Percentiles rank a stretch among this genome's conserved stretches.
These are phyloP conservation scores for Bauhinia variegata DNA, from an alignment of 306 rosid species.

Conservation along the genomic window DNA sequence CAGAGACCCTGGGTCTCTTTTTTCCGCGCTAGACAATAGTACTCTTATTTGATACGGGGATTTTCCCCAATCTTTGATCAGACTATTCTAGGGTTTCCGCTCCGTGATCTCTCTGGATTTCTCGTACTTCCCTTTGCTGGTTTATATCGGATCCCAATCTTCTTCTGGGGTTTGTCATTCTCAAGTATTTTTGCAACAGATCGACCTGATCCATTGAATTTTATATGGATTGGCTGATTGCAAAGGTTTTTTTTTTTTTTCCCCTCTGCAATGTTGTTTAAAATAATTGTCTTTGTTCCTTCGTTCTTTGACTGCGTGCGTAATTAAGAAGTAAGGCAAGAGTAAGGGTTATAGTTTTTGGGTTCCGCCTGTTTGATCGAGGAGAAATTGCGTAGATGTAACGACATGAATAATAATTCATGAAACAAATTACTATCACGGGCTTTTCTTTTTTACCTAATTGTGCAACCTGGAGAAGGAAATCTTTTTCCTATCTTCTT, in stretches of 20 bases:
- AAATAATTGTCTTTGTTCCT: not conserved
- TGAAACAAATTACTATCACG: not conserved
- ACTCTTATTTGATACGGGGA: slow-evolving; percentile 3
- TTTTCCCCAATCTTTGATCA: slow-evolving; percentile 47
- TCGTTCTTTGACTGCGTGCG: not conserved
- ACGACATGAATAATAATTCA: slow-evolving; percentile 16
- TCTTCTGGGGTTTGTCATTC: slow-evolving; percentile 15
- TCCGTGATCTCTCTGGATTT: slow-evolving; percentile 22
- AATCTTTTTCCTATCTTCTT: not conserved
- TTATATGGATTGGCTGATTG: slow-evolving; percentile 35
- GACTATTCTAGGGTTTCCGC: slow-evolving; percentile 67
- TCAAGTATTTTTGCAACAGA: not conserved
- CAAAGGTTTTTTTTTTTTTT: slow-evolving; percentile 47
- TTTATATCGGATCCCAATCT: not conserved
- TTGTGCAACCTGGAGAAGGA: slow-evolving; percentile 3
- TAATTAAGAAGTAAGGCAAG: not conserved
- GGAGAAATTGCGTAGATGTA: not conserved
- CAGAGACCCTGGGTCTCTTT: not conserved
- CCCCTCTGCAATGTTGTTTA: not conserved
- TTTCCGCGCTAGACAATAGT: not conserved
- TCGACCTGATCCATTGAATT: slow-evolving; percentile 36
- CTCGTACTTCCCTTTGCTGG: not conserved
- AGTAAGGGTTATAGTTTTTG: not conserved
- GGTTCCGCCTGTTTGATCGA: not conserved
- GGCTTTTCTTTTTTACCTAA: not conserved